Conservation (phyloP, 768 basidiomycete species). For the Leucocoprinus birnbaumii region DNA sequence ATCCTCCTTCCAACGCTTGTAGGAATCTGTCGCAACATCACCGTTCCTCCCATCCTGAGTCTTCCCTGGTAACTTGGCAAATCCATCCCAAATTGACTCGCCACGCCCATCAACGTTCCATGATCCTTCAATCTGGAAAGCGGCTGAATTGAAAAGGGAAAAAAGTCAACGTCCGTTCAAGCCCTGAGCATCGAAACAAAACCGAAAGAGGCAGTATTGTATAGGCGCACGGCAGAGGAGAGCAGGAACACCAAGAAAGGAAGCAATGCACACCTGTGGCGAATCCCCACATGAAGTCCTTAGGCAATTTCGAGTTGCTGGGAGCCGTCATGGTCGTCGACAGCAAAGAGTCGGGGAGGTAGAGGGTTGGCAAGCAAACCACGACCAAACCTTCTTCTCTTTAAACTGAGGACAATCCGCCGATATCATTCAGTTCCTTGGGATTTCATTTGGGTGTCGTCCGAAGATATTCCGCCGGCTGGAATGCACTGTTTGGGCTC, state of each 20-base stretch:
- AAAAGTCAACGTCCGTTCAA: conserved; percentile 1
- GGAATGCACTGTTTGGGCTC: conserved; percentile 16
- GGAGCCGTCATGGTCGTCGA: conserved; percentile 27
- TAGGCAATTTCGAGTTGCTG: conserved; percentile 40
- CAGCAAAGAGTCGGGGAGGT: conserved; percentile 20
- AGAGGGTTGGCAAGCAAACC: conserved; percentile 25
- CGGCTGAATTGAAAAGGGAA: conserved; percentile 33
- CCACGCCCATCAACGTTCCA: conserved; percentile 57
- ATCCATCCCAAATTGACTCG: conserved; percentile 75
- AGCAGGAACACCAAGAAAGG: background rate
- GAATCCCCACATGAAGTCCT: conserved; percentile 69
- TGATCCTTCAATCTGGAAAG: conserved; percentile 77
- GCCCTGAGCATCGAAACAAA: conserved; percentile 3
- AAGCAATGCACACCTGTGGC: conserved; percentile 51
- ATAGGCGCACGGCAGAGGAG: background rate
- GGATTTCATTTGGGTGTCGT: conserved; percentile 28
- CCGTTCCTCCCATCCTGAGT: conserved; percentile 66
- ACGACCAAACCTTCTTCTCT: conserved; percentile 26
- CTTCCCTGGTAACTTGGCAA: conserved; percentile 62
- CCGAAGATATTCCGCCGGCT: conserved; percentile 50
- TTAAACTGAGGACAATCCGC: conserved; percentile 38
- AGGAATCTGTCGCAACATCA: conserved; percentile 71
- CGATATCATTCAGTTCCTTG: conserved; percentile 41
- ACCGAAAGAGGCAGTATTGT: background rate
- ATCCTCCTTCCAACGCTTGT: conserved; percentile 67